Conservation (phyloP, 1,139 yeast species). For the Geotrichum aggregatum region DNA sequence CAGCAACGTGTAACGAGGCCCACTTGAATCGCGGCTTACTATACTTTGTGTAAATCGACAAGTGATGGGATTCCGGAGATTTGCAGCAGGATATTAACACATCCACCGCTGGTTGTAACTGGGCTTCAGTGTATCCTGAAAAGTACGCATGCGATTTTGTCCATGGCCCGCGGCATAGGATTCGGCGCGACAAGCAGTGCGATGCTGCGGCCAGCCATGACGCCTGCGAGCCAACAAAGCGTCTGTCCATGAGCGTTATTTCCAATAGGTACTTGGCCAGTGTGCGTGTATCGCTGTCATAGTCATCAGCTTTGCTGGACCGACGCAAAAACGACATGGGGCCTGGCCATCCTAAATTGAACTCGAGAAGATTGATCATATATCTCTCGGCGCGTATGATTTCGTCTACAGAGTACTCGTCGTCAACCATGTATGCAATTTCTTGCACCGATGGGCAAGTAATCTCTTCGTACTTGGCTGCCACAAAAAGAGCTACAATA, state of each 20-base stretch:
- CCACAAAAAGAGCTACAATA: slow-evolving; percentile 88
- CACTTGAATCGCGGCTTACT: slow-evolving; percentile 78
- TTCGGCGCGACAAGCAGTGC: slow-evolving; percentile 72
- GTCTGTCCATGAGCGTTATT: slow-evolving; percentile 83
- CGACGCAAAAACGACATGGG: slow-evolving; percentile 95
- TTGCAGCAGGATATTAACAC: slow-evolving; percentile 69
- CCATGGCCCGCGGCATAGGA: slow-evolving; percentile 82
- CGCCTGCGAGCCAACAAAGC: slow-evolving; percentile 84
- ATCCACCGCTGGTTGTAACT: slow-evolving; percentile 74
- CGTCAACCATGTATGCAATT: slow-evolving; percentile 89
- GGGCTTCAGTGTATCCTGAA: slow-evolving; percentile 84
- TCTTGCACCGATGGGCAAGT: slow-evolving; percentile 92
- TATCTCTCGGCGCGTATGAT: slow-evolving; percentile 85
- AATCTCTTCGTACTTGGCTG: slow-evolving; percentile 94
- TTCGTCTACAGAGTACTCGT: slow-evolving; percentile 78
- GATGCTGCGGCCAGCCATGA: slow-evolving; percentile 96
- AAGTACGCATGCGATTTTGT: slow-evolving; percentile 79
- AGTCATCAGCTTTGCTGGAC: slow-evolving; percentile 95
- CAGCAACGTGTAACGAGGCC: slow-evolving; percentile 76
- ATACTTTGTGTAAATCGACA: slow-evolving; percentile 84
- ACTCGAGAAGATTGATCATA: slow-evolving; percentile 85
- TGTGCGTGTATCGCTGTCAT: slow-evolving; percentile 89
- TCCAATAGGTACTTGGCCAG: slow-evolving; percentile 90
- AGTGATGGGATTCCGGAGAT: slow-evolving; percentile 67
- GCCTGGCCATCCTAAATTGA: slow-evolving; percentile 97